A percentile compares a stretch with the other conserved stretches of the same genome.
Evolutionary conservation across 371 early-diverging fungal species (phyloP).

Genomic region (Zopfochytrium polystomum): DNA sequence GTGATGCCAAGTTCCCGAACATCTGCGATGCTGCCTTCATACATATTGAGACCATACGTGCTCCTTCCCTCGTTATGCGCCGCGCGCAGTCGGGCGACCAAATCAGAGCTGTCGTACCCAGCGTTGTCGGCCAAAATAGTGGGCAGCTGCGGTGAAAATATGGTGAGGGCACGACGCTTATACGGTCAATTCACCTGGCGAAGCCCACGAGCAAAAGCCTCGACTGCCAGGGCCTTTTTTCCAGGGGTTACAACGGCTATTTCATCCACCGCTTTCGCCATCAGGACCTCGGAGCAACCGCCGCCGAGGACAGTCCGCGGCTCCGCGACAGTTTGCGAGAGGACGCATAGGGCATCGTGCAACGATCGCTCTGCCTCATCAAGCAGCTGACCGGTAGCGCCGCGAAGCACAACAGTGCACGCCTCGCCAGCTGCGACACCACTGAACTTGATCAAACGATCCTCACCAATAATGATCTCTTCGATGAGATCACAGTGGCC

Average conservation of each 20-base stretch:
- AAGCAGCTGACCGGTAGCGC: conserved; percentile 94
- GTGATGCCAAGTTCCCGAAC: conserved; percentile 90
- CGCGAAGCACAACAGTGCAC: conserved; percentile 97
- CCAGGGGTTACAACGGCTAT: conserved; percentile 89
- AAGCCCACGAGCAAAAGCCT: conserved; percentile 94
- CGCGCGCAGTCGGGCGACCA: conserved; percentile 88
- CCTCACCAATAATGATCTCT: conserved; percentile 97
- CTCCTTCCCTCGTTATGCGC: conserved; percentile 84
- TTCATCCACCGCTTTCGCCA: conserved; percentile 95
- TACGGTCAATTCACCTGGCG: conserved; percentile 59
- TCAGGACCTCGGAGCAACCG: conserved; percentile 96
- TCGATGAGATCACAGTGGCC: conserved; percentile 97
- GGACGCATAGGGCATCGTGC: conserved; percentile 98
- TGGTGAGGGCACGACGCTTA: background rate
- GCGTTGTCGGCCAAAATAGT: conserved; percentile 98
- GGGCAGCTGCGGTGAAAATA: conserved; percentile 65
- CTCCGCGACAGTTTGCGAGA: conserved; percentile 93
- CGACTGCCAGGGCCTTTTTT: conserved; percentile 95
- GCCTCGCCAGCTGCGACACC: conserved; percentile 96
- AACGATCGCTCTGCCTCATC: conserved; percentile 99
- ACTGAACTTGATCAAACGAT: conserved; percentile 94
- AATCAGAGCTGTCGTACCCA: conserved; percentile 94
- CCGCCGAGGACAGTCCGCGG: conserved; percentile 97
- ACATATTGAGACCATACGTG: conserved; percentile 90
- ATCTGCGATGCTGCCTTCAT: conserved; percentile 75